phyloP scores from a whole-genome alignment of 306 rosid species.

The Macrotyloma uniflorum region DNA sequence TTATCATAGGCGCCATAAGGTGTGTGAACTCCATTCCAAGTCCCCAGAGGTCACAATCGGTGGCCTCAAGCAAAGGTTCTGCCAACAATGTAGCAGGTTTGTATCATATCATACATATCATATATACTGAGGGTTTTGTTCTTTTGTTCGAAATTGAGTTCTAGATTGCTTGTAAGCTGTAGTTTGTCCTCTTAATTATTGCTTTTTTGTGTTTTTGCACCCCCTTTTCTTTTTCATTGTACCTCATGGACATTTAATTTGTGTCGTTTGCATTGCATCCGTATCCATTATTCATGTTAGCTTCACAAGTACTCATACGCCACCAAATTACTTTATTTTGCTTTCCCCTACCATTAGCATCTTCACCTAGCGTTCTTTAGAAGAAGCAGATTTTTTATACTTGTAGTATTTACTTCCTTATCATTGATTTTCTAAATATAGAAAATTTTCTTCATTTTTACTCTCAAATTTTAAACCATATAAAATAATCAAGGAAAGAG shows the following conservation, averaged over 20 bases:
- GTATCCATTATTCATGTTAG: constrained; percentile 38
- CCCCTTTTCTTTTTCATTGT: neutral
- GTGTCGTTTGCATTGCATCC: constrained; percentile 11
- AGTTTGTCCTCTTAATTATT: constrained; percentile 10
- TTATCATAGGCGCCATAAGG: constrained; percentile 78
- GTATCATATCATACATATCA: neutral
- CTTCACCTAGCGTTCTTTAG: constrained; percentile 30
- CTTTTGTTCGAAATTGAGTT: neutral
- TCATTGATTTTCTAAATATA: neutral
- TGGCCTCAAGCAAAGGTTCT: constrained; percentile 70
- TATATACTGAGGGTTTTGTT: neutral
- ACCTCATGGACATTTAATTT: neutral
- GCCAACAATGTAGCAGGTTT: constrained; percentile 60
- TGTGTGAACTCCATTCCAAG: constrained; percentile 79
- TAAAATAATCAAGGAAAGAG: neutral
- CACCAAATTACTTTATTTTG: constrained; percentile 14
- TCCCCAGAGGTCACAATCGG: constrained; percentile 66
- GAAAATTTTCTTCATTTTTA: neutral
- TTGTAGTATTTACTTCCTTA: neutral
- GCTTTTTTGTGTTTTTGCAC: neutral
- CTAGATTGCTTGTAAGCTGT: constrained; percentile 25
- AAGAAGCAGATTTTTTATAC: neutral
- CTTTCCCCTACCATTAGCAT: constrained; percentile 34
- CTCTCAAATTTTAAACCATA: no score
- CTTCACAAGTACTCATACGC: constrained; percentile 29